A percentile compares a stretch with the other conserved stretches of the same genome.
Conservation (phyloP, 768 basidiomycete species). For the Chalciporus pseudorubinellus region DNA sequence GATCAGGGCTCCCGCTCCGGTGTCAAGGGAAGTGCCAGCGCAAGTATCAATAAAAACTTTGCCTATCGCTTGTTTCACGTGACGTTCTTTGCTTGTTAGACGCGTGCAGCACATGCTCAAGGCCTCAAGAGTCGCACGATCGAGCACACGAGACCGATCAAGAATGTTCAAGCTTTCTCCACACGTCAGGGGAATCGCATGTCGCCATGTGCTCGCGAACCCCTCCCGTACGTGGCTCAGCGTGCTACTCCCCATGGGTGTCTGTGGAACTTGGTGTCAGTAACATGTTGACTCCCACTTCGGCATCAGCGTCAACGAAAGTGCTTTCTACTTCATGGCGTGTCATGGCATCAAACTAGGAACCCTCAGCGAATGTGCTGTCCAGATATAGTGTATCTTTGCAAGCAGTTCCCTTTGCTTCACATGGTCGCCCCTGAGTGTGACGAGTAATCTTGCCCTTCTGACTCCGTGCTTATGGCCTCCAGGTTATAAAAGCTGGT, state of each 20-base stretch:
- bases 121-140: background rate
- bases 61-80: conserved; percentile 8
- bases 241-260: background rate
- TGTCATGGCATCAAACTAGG: conserved; percentile 5
- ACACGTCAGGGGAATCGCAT: conserved; percentile 15
- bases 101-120: conserved; percentile 4
- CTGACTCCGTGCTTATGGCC: background rate
- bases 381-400: conserved; percentile 13
- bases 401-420: background rate
- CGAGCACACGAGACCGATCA: conserved; percentile 9
- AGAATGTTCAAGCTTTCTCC: background rate
- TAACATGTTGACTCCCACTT: background rate
- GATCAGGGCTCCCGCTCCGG: conserved; percentile 14
- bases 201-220: conserved; percentile 13
- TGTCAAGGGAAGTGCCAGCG: background rate
- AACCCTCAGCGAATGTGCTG: conserved; percentile 4
- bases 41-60: background rate
- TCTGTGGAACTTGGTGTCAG: background rate
- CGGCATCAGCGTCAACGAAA: conserved; percentile 11
- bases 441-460: background rate
- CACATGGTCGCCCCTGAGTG: conserved; percentile 11
- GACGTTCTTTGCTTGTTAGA: conserved; percentile 8
- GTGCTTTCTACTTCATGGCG: background rate
- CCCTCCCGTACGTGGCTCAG: background rate
- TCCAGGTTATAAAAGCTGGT: conserved; percentile 19